A percentile compares a stretch with the other conserved stretches of the same genome.
These are phyloP conservation scores for Yarrowia divulgata DNA, from an alignment of 805 yeast genomes.

Conservation along the genomic window DNA sequence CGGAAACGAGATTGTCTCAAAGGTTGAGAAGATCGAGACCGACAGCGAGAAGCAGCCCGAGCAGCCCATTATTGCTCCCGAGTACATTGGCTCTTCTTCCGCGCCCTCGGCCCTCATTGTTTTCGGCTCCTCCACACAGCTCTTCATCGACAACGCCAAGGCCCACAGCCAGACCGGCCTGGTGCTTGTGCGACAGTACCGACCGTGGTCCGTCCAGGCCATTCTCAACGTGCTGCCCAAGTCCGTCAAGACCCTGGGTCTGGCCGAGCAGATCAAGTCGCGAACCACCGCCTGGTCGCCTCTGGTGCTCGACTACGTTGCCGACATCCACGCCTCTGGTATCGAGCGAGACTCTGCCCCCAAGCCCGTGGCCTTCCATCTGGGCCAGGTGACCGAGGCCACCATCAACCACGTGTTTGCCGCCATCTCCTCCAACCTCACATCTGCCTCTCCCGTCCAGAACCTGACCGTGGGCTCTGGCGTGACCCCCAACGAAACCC, in stretches of 20 bases:
- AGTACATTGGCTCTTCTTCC: conserved; percentile 53
- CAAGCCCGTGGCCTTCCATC: conserved; percentile 64
- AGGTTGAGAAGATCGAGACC: conserved; percentile 42
- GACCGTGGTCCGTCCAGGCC: conserved; percentile 71
- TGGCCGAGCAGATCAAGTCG: conserved; percentile 69
- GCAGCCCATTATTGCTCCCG: conserved; percentile 53
- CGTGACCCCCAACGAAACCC: conserved; percentile 13
- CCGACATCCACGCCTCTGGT: conserved; percentile 53
- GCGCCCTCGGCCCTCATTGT: conserved; percentile 64
- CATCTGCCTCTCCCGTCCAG: conserved; percentile 64
- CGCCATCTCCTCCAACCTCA: conserved; percentile 61
- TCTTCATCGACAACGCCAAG: conserved; percentile 52
- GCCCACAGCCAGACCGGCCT: conserved; percentile 54
- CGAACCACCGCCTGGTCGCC: conserved; percentile 65
- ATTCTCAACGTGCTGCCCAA: conserved; percentile 62
- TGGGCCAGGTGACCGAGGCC: conserved; percentile 54
- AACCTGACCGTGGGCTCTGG: conserved; percentile 65
- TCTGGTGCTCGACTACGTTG: conserved; percentile 76
- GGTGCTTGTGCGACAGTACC: conserved; percentile 67
- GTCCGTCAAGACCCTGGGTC: conserved; percentile 62
- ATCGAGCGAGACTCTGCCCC: conserved; percentile 42
- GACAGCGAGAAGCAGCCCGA: conserved; percentile 38
- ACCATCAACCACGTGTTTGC: conserved; percentile 56
- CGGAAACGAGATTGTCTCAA: conserved; percentile 42
- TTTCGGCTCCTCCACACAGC: conserved; percentile 64